Conservation (phyloP, 2,329 filamentous ascomycete genomes). For the Pestalotiopsis sp. region DNA sequence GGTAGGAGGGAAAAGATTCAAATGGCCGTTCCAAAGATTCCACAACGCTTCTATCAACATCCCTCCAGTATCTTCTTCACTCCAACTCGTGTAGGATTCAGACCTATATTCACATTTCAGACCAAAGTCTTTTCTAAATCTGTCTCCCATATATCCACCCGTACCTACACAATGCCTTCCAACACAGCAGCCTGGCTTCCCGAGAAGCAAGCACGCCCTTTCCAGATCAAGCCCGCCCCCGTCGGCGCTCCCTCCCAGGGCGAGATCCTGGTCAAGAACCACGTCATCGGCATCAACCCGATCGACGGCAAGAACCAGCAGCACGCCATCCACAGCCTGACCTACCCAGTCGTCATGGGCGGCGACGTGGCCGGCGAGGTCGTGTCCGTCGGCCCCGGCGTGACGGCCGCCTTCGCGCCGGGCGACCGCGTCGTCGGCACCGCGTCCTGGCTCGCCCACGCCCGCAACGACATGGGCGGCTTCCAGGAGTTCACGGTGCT, state of each 20-base stretch:
- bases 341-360: not conserved
- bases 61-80: not conserved
- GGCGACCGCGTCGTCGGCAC: slow-evolving; percentile 3
- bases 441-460: slow-evolving; percentile 8
- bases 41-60: not conserved
- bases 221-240: slow-evolving; percentile 10
- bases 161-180: not conserved
- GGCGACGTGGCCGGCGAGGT: slow-evolving; percentile 8
- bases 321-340: not conserved
- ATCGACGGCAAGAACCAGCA: slow-evolving; percentile 8
- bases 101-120: not conserved
- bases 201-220: slow-evolving; percentile 3
- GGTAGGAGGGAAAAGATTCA: not conserved
- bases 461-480: slow-evolving; percentile 13
- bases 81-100: not conserved
- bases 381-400: not conserved
- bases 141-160: too few species aligned
- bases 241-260: not conserved
- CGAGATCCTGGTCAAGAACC: slow-evolving; percentile 8
- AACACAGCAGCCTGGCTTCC: slow-evolving; percentile 13
- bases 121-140: not conserved
- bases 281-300: slow-evolving; percentile 12
- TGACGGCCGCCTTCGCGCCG: not conserved
- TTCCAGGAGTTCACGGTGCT: slow-evolving; percentile 35
- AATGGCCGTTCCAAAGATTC: not conserved